A percentile compares a stretch with the other conserved stretches of the same genome.
Evolutionary conservation across 2,329 filamentous ascomycete species (phyloP).

Genomic region (Alternaria consortialis): DNA sequence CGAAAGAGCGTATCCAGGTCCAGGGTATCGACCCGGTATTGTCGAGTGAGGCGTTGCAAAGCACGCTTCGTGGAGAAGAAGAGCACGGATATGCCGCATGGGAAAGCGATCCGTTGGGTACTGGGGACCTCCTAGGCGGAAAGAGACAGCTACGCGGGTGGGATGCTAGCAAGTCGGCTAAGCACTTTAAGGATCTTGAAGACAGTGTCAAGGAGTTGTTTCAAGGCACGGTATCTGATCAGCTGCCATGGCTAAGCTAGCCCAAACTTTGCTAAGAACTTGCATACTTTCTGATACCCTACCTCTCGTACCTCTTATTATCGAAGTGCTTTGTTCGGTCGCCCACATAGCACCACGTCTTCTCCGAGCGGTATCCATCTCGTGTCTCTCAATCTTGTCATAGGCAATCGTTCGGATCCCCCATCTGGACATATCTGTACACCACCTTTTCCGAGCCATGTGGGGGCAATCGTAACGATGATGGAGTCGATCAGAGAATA

Average conservation of each 20-base stretch:
- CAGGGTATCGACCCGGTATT: conserved; percentile 59
- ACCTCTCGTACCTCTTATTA: background rate
- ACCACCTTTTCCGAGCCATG: conserved; percentile 85
- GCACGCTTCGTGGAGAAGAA: conserved; percentile 50
- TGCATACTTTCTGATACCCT: background rate
- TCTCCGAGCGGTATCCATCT: conserved; percentile 81
- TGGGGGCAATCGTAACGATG: conserved; percentile 88
- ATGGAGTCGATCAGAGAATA: conserved; percentile 72
- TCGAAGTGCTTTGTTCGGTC: conserved; percentile 47
- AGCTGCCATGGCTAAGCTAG: conserved; percentile 39
- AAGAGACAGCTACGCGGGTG: conserved; percentile 56
- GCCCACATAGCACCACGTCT: conserved; percentile 83
- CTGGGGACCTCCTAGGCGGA: conserved; percentile 39
- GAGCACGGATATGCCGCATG: conserved; percentile 51
- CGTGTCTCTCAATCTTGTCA: conserved; percentile 71
- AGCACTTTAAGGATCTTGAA: conserved; percentile 39
- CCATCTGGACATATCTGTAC: conserved; percentile 78
- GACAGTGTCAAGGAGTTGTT: conserved; percentile 40
- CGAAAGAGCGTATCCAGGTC: conserved; percentile 50
- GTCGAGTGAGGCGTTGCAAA: conserved; percentile 45
- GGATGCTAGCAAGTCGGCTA: conserved; percentile 30
- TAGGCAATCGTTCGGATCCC: conserved; percentile 61
- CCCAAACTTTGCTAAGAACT: background rate
- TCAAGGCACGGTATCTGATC: conserved; percentile 27
- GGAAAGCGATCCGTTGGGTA: conserved; percentile 53